These are phyloP conservation scores for Eleusine coracana DNA, from an alignment of 176 grass and related monocot genomes.

Conservation along the genomic window DNA sequence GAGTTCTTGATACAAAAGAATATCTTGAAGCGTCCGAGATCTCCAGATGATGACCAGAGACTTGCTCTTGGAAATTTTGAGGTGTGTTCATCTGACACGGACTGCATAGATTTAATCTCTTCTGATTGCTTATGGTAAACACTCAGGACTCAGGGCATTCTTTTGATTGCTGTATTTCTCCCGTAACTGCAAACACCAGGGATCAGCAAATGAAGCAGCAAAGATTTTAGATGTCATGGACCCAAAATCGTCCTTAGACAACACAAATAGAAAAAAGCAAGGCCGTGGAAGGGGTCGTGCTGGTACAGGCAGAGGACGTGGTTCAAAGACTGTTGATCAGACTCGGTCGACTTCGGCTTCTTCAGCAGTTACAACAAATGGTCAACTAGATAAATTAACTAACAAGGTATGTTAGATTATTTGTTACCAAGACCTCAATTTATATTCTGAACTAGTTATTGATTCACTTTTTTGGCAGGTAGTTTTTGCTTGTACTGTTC, in stretches of 20 bases:
- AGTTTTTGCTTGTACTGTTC: background rate
- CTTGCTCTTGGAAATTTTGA: constrained; percentile 62
- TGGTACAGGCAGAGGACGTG: constrained; percentile 71
- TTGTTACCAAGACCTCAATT: background rate
- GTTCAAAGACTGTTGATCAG: constrained; percentile 74
- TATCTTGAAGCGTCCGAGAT: constrained; percentile 69
- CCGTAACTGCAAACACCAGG: constrained; percentile 52
- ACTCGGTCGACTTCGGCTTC: constrained; percentile 44
- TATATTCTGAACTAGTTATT: background rate
- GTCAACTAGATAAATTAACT: constrained; percentile 70
- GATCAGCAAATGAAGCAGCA: constrained; percentile 55
- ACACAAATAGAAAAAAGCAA: constrained; percentile 73
- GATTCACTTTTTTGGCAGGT: background rate
- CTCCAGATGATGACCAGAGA: constrained; percentile 54
- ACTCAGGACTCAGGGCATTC: background rate
- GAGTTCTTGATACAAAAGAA: constrained; percentile 96
- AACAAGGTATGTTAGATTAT: constrained; percentile 48
- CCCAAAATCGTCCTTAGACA: constrained; percentile 49
- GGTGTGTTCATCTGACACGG: constrained; percentile 48
- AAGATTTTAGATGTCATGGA: constrained; percentile 62
- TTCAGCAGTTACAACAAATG: constrained; percentile 59
- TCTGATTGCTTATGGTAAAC: background rate
- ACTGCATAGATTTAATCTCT: constrained; percentile 22
- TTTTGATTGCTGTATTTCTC: constrained; percentile 33
- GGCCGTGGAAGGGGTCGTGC: constrained; percentile 84